Conservation (phyloP, 1,284 basidiomycete species). For the Coniophora puteana region DNA sequence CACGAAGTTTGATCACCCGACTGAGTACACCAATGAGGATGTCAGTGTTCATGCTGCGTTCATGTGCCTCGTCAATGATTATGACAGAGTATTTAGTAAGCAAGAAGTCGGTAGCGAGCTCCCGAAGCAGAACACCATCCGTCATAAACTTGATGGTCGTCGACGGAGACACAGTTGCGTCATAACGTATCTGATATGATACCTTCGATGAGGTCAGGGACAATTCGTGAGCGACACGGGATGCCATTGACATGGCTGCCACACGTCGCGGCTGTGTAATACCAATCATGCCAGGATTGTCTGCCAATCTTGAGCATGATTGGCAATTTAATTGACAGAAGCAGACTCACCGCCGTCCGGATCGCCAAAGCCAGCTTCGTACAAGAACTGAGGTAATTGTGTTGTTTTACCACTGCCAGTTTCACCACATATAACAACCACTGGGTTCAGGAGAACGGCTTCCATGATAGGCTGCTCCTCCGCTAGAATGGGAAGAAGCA, state of each 20-base stretch:
- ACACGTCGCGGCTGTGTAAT: constrained; percentile 97
- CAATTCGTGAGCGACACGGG: constrained; percentile 88
- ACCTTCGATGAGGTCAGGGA: constrained; percentile 77
- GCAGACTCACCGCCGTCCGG: constrained; percentile 64
- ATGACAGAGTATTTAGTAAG: constrained; percentile 91
- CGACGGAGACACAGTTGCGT: constrained; percentile 84
- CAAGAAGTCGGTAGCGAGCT: constrained; percentile 89
- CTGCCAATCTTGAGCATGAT: constrained; percentile 34
- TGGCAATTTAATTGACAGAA: neutral
- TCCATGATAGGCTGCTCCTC: constrained; percentile 97
- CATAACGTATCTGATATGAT: constrained; percentile 97
- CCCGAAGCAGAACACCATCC: constrained; percentile 93
- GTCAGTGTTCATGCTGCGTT: constrained; percentile 97
- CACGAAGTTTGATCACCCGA: constrained; percentile 85
- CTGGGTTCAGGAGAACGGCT: constrained; percentile 83
- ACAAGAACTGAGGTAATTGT: constrained; percentile 95
- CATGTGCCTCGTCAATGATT: constrained; percentile 97
- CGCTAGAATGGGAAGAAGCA: constrained; percentile 85
- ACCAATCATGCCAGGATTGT: constrained; percentile 98
- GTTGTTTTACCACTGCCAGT: constrained; percentile 99
- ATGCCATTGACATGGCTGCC: constrained; percentile 94
- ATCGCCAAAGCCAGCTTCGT: constrained; percentile 94
- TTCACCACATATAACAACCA: constrained; percentile 93
- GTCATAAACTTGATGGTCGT: constrained; percentile 99
- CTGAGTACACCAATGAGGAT: constrained; percentile 95